Base-by-base conservation (phyloP, 257 asterid species). In the Lavandula angustifolia region DNA sequence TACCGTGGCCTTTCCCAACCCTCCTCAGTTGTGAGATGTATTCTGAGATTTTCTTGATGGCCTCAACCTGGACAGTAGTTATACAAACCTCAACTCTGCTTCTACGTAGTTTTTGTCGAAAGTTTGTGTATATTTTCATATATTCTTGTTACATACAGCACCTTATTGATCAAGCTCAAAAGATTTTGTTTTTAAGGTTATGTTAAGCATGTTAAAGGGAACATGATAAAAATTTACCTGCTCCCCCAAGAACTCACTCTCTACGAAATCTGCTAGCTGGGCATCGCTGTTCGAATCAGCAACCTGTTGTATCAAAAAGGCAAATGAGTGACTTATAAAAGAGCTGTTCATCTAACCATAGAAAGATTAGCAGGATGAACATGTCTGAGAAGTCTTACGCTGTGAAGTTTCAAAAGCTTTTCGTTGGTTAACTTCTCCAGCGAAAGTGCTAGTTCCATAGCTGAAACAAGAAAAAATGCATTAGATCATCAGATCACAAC, bases 1-100 rank as follows among this genome's bases (percentile, higher is more conserved):
- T 88, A 88, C 98, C 96, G 10, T 86, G 94, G 67, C 95, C 98
- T 75, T 86, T 88, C 41, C 98, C 98, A 32, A 88, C 87, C 89
- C 84, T 84, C 73, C 95, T 85, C 75, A 91, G 50, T 54, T 91
- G 96, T 70, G 94, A 75, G 35, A 88, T 83, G 69, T 88, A 91
- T 35, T 83, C 95, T 46, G 95, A 59, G 13, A 85, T 78, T 69
- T 76, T 88, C 84, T 82, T 88, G 60, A 88, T 85, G 57, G 90
- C 79, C 78, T 81, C 84, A 16, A 86, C 92, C 95, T 91, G 78
- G 38, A 42, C 48, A 60, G 58, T 4, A 63, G 9, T 46, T 56
- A 16, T 9, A 56, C 22, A 7, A 48, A 56, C 16, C 11, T 68
- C 14, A 48, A 27, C 43, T 27, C 3, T 4, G 18, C 13, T 44